Evolutionary conservation across 129 eudicot species (phyloP).

Genomic region (Flaveria robusta): DNA sequence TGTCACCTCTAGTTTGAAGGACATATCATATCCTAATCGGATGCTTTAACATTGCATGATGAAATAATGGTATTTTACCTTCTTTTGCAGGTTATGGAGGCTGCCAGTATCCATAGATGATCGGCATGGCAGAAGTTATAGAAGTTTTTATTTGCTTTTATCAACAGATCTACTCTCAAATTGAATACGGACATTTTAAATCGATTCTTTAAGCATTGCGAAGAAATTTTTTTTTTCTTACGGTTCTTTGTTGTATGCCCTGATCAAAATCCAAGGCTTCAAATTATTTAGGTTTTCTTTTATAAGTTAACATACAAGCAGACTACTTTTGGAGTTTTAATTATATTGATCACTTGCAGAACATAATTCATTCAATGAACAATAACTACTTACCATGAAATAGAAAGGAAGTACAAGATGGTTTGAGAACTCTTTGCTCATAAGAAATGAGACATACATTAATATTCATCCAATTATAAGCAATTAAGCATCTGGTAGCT

Average conservation of each 20-base stretch:
- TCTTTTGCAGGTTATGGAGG: constrained; percentile 61
- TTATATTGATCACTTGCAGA: no score
- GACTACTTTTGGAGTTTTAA: no score
- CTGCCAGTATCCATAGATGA: constrained; percentile 46
- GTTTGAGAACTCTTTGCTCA: no score
- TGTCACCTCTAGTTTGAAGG: not conserved
- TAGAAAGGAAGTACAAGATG: not conserved
- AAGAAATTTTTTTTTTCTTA: constrained; percentile 6
- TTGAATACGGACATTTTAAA: not conserved
- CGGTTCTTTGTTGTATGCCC: not conserved
- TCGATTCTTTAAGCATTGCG: constrained; percentile 6
- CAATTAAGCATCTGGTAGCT: not conserved
- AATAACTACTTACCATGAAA: not conserved
- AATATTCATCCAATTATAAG: not conserved
- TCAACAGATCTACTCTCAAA: not conserved
- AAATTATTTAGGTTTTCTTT: no score
- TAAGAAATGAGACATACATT: not conserved
- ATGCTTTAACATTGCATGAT: no score
- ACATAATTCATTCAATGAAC: not conserved
- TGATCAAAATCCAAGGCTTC: no score
- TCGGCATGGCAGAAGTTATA: constrained; percentile 24
- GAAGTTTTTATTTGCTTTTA: constrained; percentile 12
- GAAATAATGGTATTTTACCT: not conserved
- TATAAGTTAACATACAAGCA: no score
- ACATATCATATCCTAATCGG: no score